Conservation (phyloP, 2,329 filamentous ascomycete species). For the Endothia cerciana region DNA sequence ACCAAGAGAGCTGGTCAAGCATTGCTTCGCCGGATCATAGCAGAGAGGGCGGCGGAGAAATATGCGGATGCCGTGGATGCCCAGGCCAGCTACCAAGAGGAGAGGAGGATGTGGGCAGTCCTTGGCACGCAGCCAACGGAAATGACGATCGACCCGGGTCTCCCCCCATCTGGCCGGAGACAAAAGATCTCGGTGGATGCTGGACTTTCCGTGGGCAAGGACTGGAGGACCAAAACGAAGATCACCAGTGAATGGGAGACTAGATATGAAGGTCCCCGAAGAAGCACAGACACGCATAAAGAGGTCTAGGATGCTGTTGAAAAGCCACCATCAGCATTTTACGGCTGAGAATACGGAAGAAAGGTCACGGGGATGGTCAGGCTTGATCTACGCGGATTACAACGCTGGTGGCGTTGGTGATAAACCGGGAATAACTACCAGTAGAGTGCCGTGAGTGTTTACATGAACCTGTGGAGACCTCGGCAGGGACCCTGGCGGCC, state of each 20-base stretch:
- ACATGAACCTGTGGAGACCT: not conserved
- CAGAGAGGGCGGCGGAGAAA: conserved; percentile 48
- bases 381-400: too few species aligned
- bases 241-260: conserved; percentile 50
- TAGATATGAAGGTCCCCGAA: conserved; percentile 5
- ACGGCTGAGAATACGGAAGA: too few species aligned
- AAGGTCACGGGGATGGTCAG: not conserved
- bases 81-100: conserved; percentile 45
- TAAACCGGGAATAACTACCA: not conserved
- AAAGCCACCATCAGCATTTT: not conserved
- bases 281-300: not conserved
- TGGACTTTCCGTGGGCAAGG: conserved; percentile 41
- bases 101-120: conserved; percentile 51
- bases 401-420: too few species aligned
- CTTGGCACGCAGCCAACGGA: conserved; percentile 45
- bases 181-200: conserved; percentile 39
- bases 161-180: conserved; percentile 26
- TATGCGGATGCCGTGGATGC: conserved; percentile 49
- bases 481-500: conserved; percentile 3
- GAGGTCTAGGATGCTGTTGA: too few species aligned
- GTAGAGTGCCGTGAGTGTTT: conserved; percentile 8
- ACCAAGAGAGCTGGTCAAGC: conserved; percentile 40
- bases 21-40: conserved; percentile 44
- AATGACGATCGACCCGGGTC: conserved; percentile 32
- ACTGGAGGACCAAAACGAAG: conserved; percentile 45